phyloP scores from a whole-genome alignment of 768 basidiomycete species.

The Macrolepiota albuminosa region DNA sequence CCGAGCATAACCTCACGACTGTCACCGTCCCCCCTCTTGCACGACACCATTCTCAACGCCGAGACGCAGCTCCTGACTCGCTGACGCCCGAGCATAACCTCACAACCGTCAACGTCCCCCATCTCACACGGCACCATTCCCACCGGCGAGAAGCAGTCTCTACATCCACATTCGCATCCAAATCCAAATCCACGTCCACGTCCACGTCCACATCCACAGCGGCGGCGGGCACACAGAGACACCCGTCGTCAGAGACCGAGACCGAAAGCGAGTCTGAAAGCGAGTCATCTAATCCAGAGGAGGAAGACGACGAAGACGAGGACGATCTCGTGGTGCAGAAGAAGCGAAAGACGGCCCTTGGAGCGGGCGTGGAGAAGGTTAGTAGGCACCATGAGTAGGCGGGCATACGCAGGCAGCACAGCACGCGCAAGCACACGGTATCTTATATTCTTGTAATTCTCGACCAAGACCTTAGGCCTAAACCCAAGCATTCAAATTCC shows the following conservation, averaged over 20 bases:
- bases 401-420: too few species aligned
- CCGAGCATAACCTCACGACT: slow-evolving; percentile 15
- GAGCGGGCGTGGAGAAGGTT: slow-evolving; percentile 20
- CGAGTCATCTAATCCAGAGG: slow-evolving; percentile 2
- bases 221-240: neutral
- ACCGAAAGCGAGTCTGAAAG: slow-evolving; percentile 9
- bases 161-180: too few species aligned
- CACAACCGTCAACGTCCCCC: slow-evolving; percentile 12
- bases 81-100: slow-evolving; percentile 14
- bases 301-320: slow-evolving; percentile 16
- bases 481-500: too few species aligned
- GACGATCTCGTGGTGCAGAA: slow-evolving; percentile 3
- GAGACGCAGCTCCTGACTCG: neutral
- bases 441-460: too few species aligned
- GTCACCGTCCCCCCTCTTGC: slow-evolving; percentile 7
- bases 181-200: too few species aligned
- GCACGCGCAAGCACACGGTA: too few species aligned
- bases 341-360: slow-evolving; percentile 11
- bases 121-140: neutral
- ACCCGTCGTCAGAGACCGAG: neutral
- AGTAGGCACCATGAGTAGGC: slow-evolving; percentile 16
- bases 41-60: neutral
- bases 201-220: too few species aligned
- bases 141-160: neutral
- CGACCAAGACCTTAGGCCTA: too few species aligned